These are phyloP conservation scores for Apiospora malaysiana DNA, from an alignment of 2,329 filamentous ascomycete species.

Conservation along the genomic window DNA sequence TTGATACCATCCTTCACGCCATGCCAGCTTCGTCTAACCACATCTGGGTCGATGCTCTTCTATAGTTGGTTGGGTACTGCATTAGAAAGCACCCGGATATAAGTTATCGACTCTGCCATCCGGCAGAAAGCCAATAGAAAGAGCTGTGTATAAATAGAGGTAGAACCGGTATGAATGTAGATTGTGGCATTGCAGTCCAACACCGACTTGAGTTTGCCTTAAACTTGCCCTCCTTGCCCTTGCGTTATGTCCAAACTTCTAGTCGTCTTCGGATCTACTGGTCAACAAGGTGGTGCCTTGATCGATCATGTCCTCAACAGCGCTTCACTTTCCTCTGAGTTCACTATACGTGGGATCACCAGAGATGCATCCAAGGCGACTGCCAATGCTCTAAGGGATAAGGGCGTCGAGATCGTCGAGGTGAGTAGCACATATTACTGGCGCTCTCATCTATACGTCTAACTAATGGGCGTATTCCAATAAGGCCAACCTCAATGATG, in stretches of 20 bases:
- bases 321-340: background rate
- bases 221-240: background rate
- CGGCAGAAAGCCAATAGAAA: background rate
- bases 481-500: background rate
- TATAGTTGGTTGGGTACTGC: too few relatives aligned
- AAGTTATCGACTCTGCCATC: background rate
- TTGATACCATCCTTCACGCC: background rate
- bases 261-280: background rate
- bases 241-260: background rate
- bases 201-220: background rate
- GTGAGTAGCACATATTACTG: background rate
- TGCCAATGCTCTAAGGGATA: background rate
- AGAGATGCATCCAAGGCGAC: background rate
- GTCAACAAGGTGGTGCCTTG: background rate
- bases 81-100: background rate
- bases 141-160: background rate
- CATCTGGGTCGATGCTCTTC: background rate
- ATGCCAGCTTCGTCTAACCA: background rate
- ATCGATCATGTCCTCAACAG: background rate
- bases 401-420: background rate
- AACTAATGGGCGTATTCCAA: background rate
- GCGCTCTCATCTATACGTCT: background rate
- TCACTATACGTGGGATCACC: background rate
- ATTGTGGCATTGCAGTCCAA: background rate
- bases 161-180: background rate